These are phyloP conservation scores for Tuctoria greenei DNA, from an alignment of 176 grass and related monocot genomes.

Conservation along the genomic window DNA sequence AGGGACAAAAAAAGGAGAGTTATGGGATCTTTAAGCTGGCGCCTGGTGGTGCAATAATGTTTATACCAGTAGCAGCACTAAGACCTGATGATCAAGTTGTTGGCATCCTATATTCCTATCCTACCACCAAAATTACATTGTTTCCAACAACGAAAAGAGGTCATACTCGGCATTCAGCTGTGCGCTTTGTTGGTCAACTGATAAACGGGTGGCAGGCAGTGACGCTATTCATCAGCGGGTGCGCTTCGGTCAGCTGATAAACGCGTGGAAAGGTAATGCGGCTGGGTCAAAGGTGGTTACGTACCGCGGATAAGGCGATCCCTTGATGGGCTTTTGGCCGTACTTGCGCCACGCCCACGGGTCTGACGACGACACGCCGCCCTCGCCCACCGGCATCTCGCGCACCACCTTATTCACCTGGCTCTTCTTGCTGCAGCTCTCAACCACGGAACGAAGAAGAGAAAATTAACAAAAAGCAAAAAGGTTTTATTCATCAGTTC, in stretches of 20 bases:
- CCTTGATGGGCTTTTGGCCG: conserved; percentile 99
- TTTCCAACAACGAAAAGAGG: not conserved
- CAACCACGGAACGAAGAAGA: not conserved
- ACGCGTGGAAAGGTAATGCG: conserved; percentile 16
- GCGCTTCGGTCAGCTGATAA: not conserved
- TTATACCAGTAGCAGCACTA: not conserved
- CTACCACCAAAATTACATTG: not conserved
- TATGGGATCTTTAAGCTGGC: not conserved
- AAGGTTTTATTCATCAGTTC: not conserved
- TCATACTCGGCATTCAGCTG: not conserved
- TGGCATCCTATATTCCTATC: no score
- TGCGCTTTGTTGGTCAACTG: not conserved
- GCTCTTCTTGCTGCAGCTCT: conserved; percentile 63
- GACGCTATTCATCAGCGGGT: not conserved
- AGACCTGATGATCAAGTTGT: not conserved
- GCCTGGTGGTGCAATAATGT: not conserved
- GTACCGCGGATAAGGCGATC: conserved; percentile 86
- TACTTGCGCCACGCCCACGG: conserved; percentile 99
- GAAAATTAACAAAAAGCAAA: not conserved
- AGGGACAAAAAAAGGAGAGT: no score
- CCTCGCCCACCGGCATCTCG: conserved; percentile 73
- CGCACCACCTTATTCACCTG: conserved; percentile 84
- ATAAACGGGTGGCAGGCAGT: not conserved
- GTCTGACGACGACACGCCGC: conserved; percentile 62
- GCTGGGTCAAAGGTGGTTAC: conserved; percentile 37